A percentile compares a stretch with the other conserved stretches of the same genome.
Evolutionary conservation across 2,329 filamentous ascomycete species (phyloP).

Genomic region (Paracoccidioides brasiliensis): DNA sequence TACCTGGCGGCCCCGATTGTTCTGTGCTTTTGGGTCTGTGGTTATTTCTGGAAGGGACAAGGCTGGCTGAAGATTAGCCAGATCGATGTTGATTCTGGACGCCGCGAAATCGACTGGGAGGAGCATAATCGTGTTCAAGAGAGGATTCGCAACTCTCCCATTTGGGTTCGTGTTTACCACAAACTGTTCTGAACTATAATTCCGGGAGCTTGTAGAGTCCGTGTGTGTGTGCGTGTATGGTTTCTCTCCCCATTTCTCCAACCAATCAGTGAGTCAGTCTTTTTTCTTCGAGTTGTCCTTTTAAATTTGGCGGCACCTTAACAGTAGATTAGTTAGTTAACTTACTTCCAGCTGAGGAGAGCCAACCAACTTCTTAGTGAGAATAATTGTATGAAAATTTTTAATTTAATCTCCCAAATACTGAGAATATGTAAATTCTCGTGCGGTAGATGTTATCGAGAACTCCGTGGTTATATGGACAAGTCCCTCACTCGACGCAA

Average conservation of each 20-base stretch:
- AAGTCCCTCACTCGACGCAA: too few relatives aligned
- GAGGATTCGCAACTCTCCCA: constrained; percentile 4
- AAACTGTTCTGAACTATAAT: constrained; percentile 7
- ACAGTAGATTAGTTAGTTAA: background rate
- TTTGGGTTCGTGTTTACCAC: constrained; percentile 8
- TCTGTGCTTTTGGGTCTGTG: constrained; percentile 38
- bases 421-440: too few relatives aligned
- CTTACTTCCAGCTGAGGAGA: too few relatives aligned
- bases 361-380: too few relatives aligned
- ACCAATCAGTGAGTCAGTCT: background rate
- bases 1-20: constrained; percentile 21
- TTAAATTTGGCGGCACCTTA: background rate
- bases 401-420: too few relatives aligned
- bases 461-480: too few relatives aligned
- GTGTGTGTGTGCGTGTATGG: background rate
- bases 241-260: background rate
- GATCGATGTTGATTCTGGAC: constrained; percentile 55
- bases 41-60: constrained; percentile 52
- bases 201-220: background rate
- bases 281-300: background rate
- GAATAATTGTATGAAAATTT: too few relatives aligned
- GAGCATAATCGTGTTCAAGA: constrained; percentile 38
- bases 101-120: constrained; percentile 53
- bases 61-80: constrained; percentile 46
- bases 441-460: too few relatives aligned